Conservation (phyloP, 225 moss, liverwort and hornwort genomes). For the Marchantia polymorpha region DNA sequence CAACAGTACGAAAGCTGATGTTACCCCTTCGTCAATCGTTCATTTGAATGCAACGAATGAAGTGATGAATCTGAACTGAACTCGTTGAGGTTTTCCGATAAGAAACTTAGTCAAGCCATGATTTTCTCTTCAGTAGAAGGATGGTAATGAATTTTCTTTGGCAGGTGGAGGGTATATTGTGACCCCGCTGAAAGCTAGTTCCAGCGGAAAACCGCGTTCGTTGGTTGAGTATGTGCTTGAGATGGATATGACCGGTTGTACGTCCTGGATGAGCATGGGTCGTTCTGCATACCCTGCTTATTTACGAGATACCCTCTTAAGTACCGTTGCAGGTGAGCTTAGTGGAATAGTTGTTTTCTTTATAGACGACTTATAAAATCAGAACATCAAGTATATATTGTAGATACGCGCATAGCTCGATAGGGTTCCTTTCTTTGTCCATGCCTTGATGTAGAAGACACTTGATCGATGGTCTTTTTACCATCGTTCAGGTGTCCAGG, state of each 20-base stretch:
- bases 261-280: constrained; percentile 66
- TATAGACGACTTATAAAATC: not conserved
- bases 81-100: not conserved
- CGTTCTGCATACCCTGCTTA: constrained; percentile 58
- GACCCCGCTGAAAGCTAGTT: constrained; percentile 55
- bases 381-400: no score
- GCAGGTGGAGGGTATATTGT: constrained; percentile 71
- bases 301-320: constrained; percentile 59
- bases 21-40: not conserved
- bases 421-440: not conserved
- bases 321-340: constrained; percentile 61
- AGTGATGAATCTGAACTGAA: no score
- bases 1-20: constrained; percentile 46
- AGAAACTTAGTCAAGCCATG: not conserved
- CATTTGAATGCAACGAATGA: no score
- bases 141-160: constrained; percentile 7
- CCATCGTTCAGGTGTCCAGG: no score
- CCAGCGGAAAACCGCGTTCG: constrained; percentile 53
- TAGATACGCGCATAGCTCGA: no score
- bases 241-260: constrained; percentile 70
- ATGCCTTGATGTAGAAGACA: not conserved
- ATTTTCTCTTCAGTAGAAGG: not conserved
- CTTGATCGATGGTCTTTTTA: no score
- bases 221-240: constrained; percentile 65
- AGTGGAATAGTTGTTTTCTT: not conserved